These are phyloP conservation scores for Penicillium silybi DNA, from an alignment of 495 filamentous ascomycete species.

Conservation along the genomic window DNA sequence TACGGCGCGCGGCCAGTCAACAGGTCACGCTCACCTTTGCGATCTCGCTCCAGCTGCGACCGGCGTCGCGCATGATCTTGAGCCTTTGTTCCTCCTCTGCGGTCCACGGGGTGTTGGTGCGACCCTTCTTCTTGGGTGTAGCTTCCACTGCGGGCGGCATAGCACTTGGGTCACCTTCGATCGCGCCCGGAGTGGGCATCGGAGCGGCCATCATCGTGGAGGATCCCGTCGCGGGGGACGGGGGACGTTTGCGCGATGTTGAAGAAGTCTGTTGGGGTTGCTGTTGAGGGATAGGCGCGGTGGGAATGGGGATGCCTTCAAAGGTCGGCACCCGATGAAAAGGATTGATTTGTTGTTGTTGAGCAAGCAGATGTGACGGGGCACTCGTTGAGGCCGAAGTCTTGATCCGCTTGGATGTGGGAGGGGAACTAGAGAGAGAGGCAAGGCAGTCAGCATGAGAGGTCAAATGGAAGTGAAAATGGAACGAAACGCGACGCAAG, in stretches of 20 bases:
- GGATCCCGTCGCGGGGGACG: conserved; percentile 32
- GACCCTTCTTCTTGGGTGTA: conserved; percentile 78
- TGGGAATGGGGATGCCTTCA: conserved; percentile 41
- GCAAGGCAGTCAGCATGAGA: conserved; percentile 1
- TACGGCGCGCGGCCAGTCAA: not conserved
- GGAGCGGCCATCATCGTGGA: conserved; percentile 34
- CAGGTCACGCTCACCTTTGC: conserved; percentile 65
- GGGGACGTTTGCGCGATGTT: conserved; percentile 43
- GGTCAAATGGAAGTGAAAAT: conserved; percentile 2
- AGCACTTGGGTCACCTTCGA: conserved; percentile 32
- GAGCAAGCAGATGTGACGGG: conserved; percentile 38
- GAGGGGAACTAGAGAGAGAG: conserved; percentile 31
- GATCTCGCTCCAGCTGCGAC: conserved; percentile 94
- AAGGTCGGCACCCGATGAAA: conserved; percentile 36
- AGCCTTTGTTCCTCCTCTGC: conserved; percentile 88
- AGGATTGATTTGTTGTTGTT: conserved; percentile 45
- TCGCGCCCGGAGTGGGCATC: conserved; percentile 21
- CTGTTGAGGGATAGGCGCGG: conserved; percentile 31
- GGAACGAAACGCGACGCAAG: conserved; percentile 11
- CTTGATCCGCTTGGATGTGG: conserved; percentile 44
- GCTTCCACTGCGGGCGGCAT: conserved; percentile 32
- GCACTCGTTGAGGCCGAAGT: conserved; percentile 35
- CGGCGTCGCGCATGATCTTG: conserved; percentile 89
- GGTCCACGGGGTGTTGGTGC: conserved; percentile 98
- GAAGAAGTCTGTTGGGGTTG: conserved; percentile 28